Conservation (phyloP, 1,284 basidiomycete species). For the Thelephora terrestris region DNA sequence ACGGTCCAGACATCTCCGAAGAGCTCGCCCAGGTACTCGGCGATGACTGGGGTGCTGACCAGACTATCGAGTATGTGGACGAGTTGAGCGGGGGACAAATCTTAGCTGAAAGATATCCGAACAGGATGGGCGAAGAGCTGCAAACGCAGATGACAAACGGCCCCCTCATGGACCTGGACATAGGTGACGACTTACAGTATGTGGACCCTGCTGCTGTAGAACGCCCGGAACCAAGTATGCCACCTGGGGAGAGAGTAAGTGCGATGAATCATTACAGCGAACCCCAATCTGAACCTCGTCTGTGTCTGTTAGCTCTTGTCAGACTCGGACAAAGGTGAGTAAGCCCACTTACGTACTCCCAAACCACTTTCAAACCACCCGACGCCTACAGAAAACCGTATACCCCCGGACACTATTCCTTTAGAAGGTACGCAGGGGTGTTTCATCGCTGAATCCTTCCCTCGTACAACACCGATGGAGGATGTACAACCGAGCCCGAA, state of each 20-base stretch:
- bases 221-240: background rate
- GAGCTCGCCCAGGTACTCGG: conserved; percentile 66
- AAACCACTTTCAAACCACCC: no score
- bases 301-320: background rate
- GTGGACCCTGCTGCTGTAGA: background rate
- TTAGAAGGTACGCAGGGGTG: background rate
- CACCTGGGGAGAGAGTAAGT: background rate
- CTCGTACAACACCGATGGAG: background rate
- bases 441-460: background rate
- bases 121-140: conserved; percentile 8
- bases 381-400: background rate
- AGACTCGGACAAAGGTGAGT: background rate
- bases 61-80: conserved; percentile 3
- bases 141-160: conserved; percentile 6
- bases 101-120: no score
- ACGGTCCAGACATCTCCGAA: conserved; percentile 46
- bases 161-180: conserved; percentile 7
- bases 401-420: background rate
- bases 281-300: background rate
- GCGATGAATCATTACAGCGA: background rate
- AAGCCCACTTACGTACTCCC: background rate
- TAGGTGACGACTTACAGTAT: background rate
- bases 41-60: conserved; percentile 45
- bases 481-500: conserved; percentile 12
- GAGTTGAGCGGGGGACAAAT: background rate